These are phyloP conservation scores for Bipolaris zeicola DNA, from an alignment of 2,329 filamentous ascomycete genomes.

Conservation along the genomic window DNA sequence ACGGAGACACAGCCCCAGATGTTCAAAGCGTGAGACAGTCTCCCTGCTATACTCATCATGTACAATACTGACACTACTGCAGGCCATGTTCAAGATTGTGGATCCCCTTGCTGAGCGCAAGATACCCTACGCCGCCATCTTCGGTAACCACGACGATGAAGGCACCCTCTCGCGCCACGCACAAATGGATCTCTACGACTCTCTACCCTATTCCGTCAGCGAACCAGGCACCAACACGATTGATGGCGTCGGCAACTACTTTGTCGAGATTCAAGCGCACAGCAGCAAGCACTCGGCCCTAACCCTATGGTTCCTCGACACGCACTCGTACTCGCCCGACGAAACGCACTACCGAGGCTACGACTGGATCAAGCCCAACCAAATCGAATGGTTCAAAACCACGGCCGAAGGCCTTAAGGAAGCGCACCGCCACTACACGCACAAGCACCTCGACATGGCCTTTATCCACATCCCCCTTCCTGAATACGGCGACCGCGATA, in stretches of 20 bases:
- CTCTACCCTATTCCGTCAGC: slow-evolving; percentile 88
- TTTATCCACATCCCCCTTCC: slow-evolving; percentile 98
- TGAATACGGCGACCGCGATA: slow-evolving; percentile 72
- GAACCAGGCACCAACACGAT: slow-evolving; percentile 79
- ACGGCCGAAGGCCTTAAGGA: slow-evolving; percentile 72
- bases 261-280: slow-evolving; percentile 84
- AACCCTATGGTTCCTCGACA: slow-evolving; percentile 93
- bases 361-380: slow-evolving; percentile 93
- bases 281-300: slow-evolving; percentile 86
- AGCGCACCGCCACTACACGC: slow-evolving; percentile 81
- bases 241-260: slow-evolving; percentile 93
- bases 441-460: slow-evolving; percentile 92
- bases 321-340: slow-evolving; percentile 89
- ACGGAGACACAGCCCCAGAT: slow-evolving; percentile 90
- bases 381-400: slow-evolving; percentile 91
- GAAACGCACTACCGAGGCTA: slow-evolving; percentile 89
- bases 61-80: slow-evolving; percentile 21
- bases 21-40: slow-evolving; percentile 71
- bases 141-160: slow-evolving; percentile 98
- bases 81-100: slow-evolving; percentile 92
- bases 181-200: slow-evolving; percentile 86
- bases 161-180: slow-evolving; percentile 74
- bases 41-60: not conserved
- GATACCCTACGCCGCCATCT: slow-evolving; percentile 91
- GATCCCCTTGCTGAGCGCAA: slow-evolving; percentile 82